Percentiles rank a stretch among this genome's conserved stretches.
These are phyloP conservation scores for Pseudisothecium myosuroides DNA, from an alignment of 225 moss, liverwort and hornwort species.

Conservation along the genomic window DNA sequence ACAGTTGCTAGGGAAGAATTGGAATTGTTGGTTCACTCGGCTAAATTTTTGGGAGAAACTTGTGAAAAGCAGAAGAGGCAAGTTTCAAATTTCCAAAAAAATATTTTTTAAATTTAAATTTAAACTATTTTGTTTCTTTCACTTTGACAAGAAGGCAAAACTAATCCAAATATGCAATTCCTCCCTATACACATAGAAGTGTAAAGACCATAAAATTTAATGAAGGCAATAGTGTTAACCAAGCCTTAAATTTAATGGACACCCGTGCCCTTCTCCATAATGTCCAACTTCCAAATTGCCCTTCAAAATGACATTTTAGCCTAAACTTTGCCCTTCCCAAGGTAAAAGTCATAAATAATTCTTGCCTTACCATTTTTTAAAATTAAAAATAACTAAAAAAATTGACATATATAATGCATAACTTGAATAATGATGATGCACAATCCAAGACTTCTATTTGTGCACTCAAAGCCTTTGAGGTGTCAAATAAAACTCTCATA, in stretches of 20 bases:
- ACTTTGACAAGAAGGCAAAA: neutral
- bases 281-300: accelerated
- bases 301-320: neutral
- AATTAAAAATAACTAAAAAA: too few relatives aligned
- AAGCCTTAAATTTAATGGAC: neutral
- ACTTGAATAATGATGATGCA: neutral
- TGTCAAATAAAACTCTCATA: neutral
- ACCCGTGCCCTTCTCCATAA: accelerated
- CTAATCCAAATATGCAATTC: neutral
- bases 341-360: neutral
- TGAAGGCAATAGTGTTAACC: neutral
- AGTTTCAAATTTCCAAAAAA: neutral
- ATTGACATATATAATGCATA: neutral
- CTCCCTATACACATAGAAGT: neutral
- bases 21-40: accelerated
- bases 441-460: too few relatives aligned
- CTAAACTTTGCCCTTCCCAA: neutral
- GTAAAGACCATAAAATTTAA: neutral
- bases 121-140: neutral
- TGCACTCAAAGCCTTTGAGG: too few relatives aligned
- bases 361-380: accelerated
- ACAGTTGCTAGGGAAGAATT: neutral
- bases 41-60: neutral
- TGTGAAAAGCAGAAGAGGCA: neutral
- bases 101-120: neutral